Evolutionary conservation across 148 eudicot genomes (phyloP).

Genomic region (Tetragonia tetragonoides): DNA sequence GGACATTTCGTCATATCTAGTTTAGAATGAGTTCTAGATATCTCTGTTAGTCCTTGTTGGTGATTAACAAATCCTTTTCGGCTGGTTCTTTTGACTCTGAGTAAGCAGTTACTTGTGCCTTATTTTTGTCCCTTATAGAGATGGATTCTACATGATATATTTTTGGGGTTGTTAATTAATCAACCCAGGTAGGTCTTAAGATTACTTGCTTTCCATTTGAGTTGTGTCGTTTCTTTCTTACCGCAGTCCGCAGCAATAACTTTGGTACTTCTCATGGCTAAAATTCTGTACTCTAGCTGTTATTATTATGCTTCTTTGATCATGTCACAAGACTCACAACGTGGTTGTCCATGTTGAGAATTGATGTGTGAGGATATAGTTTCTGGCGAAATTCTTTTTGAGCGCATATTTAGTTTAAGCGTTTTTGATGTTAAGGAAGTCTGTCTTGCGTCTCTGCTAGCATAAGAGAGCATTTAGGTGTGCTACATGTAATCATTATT

Average conservation of each 20-base stretch:
- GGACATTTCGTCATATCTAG: not conserved
- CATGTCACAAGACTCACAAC: not conserved
- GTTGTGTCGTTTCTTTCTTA: not conserved
- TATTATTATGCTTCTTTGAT: not conserved
- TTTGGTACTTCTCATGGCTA: not conserved
- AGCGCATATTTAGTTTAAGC: not conserved
- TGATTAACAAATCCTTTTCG: not conserved
- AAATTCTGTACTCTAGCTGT: not conserved
- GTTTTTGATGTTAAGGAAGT: not conserved
- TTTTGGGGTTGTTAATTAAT: not conserved
- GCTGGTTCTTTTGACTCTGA: not conserved
- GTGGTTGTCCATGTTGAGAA: not conserved
- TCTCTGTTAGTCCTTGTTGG: not conserved
- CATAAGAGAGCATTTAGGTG: not conserved
- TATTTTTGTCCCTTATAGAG: not conserved
- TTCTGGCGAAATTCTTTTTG: not conserved
- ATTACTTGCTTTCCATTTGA: not conserved
- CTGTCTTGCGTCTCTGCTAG: not conserved
- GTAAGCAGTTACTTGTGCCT: not conserved
- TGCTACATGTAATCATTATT: not conserved
- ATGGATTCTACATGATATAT: not conserved
- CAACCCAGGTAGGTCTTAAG: not conserved
- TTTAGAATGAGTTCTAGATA: not conserved
- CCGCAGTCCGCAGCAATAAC: not conserved
- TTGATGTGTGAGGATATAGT: not conserved